Evolutionary conservation across 2,329 filamentous ascomycete species (phyloP).

Genomic region (Colletotrichum costaricense): DNA sequence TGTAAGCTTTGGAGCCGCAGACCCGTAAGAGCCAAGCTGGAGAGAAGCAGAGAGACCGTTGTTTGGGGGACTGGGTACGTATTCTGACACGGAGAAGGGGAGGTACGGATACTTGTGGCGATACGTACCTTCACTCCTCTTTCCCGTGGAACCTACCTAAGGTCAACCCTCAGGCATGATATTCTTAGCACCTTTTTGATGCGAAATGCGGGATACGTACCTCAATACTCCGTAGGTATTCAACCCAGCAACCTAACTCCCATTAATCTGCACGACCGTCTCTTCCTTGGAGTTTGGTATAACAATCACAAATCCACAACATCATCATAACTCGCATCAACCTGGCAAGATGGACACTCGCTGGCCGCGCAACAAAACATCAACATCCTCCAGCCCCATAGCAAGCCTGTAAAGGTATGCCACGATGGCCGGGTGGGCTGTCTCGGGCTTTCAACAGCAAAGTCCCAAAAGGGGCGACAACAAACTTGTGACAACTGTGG

Average conservation of each 20-base stretch:
- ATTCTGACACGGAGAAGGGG: neutral
- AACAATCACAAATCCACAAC: neutral
- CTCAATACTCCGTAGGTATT: neutral
- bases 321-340: slow-evolving; percentile 24
- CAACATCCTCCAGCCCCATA: neutral
- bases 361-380: slow-evolving; percentile 29
- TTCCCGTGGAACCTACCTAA: neutral
- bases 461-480: neutral
- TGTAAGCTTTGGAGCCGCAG: slow-evolving; percentile 21
- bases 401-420: neutral
- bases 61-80: neutral
- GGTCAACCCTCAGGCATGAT: neutral
- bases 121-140: neutral
- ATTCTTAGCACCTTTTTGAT: neutral
- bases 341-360: slow-evolving; percentile 7
- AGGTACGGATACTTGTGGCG: neutral
- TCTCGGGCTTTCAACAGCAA: neutral
- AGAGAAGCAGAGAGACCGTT: neutral
- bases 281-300: neutral
- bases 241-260: neutral
- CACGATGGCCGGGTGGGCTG: neutral
- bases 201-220: neutral
- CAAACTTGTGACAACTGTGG: neutral
- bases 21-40: neutral
- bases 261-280: neutral